Percentiles rank a stretch among this genome's conserved stretches.
These are phyloP conservation scores for Penicillium decumbens DNA, from an alignment of 2,329 filamentous ascomycete species.

Conservation along the genomic window DNA sequence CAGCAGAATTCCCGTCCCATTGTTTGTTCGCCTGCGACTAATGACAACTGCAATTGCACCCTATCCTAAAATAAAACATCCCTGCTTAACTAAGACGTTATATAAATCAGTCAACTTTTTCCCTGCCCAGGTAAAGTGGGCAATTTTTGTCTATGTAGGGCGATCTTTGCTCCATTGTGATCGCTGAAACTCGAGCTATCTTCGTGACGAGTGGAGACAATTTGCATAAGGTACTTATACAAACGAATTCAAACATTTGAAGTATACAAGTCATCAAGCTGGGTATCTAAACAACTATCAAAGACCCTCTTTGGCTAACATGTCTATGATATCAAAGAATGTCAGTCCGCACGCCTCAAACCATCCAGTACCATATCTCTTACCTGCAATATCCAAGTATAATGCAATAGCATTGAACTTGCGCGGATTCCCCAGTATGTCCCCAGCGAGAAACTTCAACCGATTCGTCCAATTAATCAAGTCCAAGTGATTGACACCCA, in stretches of 20 bases:
- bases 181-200: neutral
- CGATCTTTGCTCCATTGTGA: neutral
- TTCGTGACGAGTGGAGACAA: no score
- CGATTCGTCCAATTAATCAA: conserved; percentile 64
- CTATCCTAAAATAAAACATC: neutral
- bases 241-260: no score
- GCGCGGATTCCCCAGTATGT: conserved; percentile 52
- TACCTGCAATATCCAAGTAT: conserved; percentile 62
- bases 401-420: conserved; percentile 63
- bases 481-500: conserved; percentile 61
- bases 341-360: neutral
- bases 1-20: conserved; percentile 18
- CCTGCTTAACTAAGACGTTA: neutral
- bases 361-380: neutral
- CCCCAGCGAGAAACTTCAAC: conserved; percentile 55
- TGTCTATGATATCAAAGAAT: conserved; percentile 42
- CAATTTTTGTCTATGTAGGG: neutral
- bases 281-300: conserved; percentile 21
- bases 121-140: neutral
- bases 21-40: neutral
- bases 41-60: neutral
- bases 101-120: neutral
- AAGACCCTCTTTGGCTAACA: conserved; percentile 64
- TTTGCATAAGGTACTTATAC: no score
- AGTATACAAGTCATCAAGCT: conserved; percentile 17